Percentiles rank a stretch among this genome's conserved stretches.
These are phyloP conservation scores for Sporobolomyces roseus DNA, from an alignment of 768 basidiomycete species.

Conservation along the genomic window DNA sequence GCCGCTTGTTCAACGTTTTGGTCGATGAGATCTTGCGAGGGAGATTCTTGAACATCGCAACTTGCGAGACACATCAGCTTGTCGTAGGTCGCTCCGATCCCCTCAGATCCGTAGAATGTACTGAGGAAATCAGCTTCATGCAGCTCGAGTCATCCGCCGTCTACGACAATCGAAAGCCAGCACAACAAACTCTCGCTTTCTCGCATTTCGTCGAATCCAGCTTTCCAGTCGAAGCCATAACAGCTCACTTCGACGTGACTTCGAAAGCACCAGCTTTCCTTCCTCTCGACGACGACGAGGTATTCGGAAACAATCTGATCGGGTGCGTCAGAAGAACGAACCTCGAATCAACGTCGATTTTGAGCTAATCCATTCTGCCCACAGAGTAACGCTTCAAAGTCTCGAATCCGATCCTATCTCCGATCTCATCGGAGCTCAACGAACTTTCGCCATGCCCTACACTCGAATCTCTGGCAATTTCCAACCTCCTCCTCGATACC, in stretches of 20 bases:
- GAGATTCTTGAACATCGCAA: conserved; percentile 10
- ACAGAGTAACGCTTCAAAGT: conserved; percentile 11
- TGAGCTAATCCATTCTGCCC: not conserved
- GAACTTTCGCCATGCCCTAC: not conserved
- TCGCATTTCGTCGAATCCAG: conserved; percentile 4
- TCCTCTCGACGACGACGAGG: conserved; percentile 27
- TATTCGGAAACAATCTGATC: conserved; percentile 21
- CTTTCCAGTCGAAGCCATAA: not conserved
- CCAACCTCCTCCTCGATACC: not conserved
- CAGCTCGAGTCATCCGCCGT: conserved; percentile 22
- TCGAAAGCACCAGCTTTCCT: conserved; percentile 3
- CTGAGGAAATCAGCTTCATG: no score
- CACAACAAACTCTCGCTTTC: conserved; percentile 8
- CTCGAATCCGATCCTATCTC: not conserved
- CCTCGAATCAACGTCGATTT: not conserved
- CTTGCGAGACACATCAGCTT: not conserved
- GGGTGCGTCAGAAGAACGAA: not conserved
- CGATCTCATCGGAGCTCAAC: not conserved
- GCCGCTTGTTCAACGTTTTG: conserved; percentile 11
- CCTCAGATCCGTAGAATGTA: no score
- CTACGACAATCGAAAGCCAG: not conserved
- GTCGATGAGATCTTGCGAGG: conserved; percentile 18
- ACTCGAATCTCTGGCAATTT: not conserved
- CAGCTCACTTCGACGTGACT: conserved; percentile 12
- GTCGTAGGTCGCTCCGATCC: no score